Evolutionary conservation across 2,329 filamentous ascomycete species (phyloP).

Genomic region (Phoma sp.): DNA sequence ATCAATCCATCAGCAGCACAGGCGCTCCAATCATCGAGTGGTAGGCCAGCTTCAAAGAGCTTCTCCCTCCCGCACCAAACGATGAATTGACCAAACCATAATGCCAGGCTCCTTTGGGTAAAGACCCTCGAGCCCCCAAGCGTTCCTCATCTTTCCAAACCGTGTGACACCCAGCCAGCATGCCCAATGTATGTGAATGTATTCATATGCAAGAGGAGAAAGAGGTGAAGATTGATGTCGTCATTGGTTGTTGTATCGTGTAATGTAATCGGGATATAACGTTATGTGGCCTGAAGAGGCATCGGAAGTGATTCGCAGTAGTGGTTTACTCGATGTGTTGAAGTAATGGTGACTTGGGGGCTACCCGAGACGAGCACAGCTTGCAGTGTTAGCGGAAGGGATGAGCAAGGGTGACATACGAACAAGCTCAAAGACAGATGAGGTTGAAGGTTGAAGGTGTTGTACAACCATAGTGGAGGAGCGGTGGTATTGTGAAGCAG

Average conservation of each 20-base stretch:
- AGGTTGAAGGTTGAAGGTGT: neutral
- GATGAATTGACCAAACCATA: conserved; percentile 4
- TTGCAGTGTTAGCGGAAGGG: conserved; percentile 1
- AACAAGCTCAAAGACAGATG: conserved; percentile 1
- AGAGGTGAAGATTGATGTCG: neutral
- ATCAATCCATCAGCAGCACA: conserved; percentile 8
- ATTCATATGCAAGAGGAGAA: neutral
- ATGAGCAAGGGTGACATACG: neutral
- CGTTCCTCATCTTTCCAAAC: conserved; percentile 15
- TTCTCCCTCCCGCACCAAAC: conserved; percentile 11
- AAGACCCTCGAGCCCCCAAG: conserved; percentile 5
- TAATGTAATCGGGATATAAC: neutral
- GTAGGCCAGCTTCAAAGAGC: conserved; percentile 7
- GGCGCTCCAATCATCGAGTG: conserved; percentile 7
- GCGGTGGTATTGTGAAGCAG: neutral
- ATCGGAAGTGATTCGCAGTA: neutral
- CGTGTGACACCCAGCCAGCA: conserved; percentile 10
- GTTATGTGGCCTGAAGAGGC: neutral
- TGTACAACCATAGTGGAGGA: conserved; percentile 5
- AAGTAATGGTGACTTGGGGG: neutral
- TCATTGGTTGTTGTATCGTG: neutral
- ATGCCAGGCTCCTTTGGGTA: conserved; percentile 3
- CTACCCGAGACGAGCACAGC: neutral
- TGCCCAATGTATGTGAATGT: neutral
- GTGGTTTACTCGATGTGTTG: neutral